Percentiles rank a stretch among this genome's conserved stretches.
These are phyloP conservation scores for Bruguiera parviflora DNA, from an alignment of 345 rosid genomes.

Conservation along the genomic window DNA sequence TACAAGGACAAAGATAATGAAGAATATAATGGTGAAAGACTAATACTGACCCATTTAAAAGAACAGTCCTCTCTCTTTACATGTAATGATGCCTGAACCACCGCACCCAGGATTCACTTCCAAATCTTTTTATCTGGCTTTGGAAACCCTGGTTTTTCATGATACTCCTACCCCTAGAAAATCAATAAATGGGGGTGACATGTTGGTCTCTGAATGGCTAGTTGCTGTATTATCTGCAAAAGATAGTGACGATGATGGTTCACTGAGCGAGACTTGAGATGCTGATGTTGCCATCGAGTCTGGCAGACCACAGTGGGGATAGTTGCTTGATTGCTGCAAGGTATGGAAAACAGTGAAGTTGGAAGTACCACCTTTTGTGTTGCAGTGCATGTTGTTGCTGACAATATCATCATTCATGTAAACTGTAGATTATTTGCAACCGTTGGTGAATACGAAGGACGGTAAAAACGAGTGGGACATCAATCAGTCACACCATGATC, in stretches of 20 bases:
- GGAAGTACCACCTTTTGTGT: conserved; percentile 23
- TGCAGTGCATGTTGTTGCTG: conserved; percentile 19
- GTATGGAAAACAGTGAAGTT: conserved; percentile 21
- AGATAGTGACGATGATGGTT: conserved; percentile 40
- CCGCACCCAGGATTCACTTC: conserved; percentile 4
- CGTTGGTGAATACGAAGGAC: neutral
- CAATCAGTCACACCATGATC: too few relatives aligned
- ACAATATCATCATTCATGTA: conserved; percentile 24
- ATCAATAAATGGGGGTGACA: conserved; percentile 51
- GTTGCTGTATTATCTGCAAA: conserved; percentile 26
- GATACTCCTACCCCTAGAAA: conserved; percentile 58
- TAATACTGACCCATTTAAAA: too few relatives aligned
- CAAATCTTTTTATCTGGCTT: conserved; percentile 7
- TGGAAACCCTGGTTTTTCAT: conserved; percentile 8
- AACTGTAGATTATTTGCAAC: conserved; percentile 24
- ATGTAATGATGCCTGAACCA: too few relatives aligned
- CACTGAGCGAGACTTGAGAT: conserved; percentile 40
- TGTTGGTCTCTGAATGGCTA: conserved; percentile 23
- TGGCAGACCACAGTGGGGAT: conserved; percentile 28
- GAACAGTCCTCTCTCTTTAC: too few relatives aligned
- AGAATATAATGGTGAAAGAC: too few relatives aligned
- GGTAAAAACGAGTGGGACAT: neutral
- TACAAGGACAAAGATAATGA: too few relatives aligned
- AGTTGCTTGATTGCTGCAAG: conserved; percentile 29
- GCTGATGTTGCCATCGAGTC: conserved; percentile 37